Base-by-base conservation (phyloP, 78 protist species). In the Dictyostelium discoideum region DNA sequence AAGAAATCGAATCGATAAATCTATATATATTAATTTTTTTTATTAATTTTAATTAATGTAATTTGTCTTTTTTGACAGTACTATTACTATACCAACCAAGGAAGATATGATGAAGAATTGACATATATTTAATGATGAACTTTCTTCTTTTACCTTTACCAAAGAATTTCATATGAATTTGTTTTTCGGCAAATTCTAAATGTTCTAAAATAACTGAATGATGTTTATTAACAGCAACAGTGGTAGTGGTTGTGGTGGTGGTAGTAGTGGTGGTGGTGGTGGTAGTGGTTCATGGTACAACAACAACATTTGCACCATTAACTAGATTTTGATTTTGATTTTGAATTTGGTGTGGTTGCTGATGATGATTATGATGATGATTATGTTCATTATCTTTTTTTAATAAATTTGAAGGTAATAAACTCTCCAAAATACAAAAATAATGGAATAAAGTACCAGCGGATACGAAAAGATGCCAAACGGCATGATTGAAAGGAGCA, bases 371-470 rank as follows among this genome's bases (percentile, higher is more conserved):
- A n/a, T 3, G 39, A 44, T 79, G 84, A 44, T 79, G n/a, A 44
- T n/a, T 24, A n/a, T 44, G 40, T 44, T 44, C 84, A 11, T 22
- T 42, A 22, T 79, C 84, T 42, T 42, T 44, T 79, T 79, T 78
- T 26, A 78, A 10, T 20, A 29, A 32, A 29, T 60, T 65, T 20
- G 95, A 90, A 11, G 88, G 88, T 32, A 90, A 44, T 32, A 82
- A 65, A 82, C 88, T 44, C 39, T 90, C 95, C 13, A 90, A 39
- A 54, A 90, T 90, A 73, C 95, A 90, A 72, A 90, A 90, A 48
- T 90, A 90, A 80, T 90, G 95, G 24, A 90, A 85, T 46, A 90
- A 46, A 26, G 88, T 81, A 29, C 95, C 95, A 39, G 88, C 88
- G 57, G 83, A 39, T 16, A 90, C 95, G 57, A 90, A 82, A 3